phyloP scores from a whole-genome alignment of 495 filamentous ascomycete species.

The Tuber borchii region DNA sequence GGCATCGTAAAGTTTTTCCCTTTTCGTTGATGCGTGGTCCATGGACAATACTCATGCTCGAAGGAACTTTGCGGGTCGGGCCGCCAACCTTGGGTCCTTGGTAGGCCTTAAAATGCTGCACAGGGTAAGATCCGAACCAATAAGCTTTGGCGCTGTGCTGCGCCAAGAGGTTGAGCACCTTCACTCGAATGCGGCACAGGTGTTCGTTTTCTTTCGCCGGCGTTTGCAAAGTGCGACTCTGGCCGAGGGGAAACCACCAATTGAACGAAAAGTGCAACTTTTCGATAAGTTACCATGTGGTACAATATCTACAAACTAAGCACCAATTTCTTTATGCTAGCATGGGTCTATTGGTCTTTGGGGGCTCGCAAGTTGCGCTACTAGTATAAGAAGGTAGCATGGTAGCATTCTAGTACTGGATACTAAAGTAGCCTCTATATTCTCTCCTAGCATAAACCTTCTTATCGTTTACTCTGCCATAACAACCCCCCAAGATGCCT shows the following conservation, averaged over 20 bases:
- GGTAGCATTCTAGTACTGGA: not conserved
- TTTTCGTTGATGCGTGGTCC: too few relatives aligned
- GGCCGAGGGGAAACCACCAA: not conserved
- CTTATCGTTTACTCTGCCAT: not conserved
- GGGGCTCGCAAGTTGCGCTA: not conserved
- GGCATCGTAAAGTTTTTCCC: not conserved
- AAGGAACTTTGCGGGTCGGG: not conserved
- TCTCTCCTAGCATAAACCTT: not conserved
- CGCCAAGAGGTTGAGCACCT: not conserved
- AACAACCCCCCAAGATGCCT: conserved; percentile 17
- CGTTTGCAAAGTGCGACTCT: not conserved
- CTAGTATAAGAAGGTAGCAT: not conserved
- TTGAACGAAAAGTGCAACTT: not conserved
- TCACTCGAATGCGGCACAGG: not conserved
- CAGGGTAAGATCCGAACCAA: not conserved
- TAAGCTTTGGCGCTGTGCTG: not conserved
- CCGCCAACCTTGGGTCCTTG: not conserved
- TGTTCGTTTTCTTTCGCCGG: not conserved
- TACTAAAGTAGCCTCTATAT: not conserved
- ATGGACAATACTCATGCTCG: too few relatives aligned
- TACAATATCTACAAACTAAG: not conserved
- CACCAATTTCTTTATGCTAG: not conserved
- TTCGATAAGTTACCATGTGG: not conserved
- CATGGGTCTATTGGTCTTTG: not conserved
- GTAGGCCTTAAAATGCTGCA: not conserved